Evolutionary conservation across 768 basidiomycete species (phyloP), one percentile per base, ranked within the genome.

Genomic region (Suillus discolor): DNA sequence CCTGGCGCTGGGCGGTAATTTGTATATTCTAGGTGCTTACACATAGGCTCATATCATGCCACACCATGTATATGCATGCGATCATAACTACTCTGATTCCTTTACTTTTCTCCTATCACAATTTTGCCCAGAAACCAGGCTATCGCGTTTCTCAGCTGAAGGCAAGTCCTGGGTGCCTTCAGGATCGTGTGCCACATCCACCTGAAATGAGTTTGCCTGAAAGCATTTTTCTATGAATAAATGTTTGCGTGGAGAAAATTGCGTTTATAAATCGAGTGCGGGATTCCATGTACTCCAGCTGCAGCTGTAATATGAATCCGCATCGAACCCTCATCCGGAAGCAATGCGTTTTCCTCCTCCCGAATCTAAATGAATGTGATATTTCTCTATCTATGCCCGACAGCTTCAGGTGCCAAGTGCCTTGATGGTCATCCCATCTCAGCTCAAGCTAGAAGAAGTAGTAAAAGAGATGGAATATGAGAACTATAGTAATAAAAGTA

Each of bases 1-100:
- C 93, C 93, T 67, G 93, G 93, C 71, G 92, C 93, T 74, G 93
- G 82, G 61, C 87, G 84, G 68, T 77, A 76, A 70, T 81, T 67
- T 28, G 36, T 63, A 31, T 51, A 34, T 44, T 62, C 61, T 66
- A 59, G 63, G 66, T 49, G 39, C 36, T 42, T 25, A 62, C 61
- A 44, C 31, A 49, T 65, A 62, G 51, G 25, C 36, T 62, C 36
- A 36, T 62, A 63, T 59, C 60, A 67, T 67, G 69, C 45, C 60
- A 67, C 62, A 66, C 45, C 51, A 67, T 71, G 67, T 68, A 70
- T 61, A 45, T 45, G 64, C 62, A 65, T 63, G 62, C 44, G 62
- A 65, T 25, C 15, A 20, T 39, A 60, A 60, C 23, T 28, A 60
- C 7, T 28, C 59, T 42, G 41, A 39, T 20, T 28, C 39, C 11